Evolutionary conservation across 768 basidiomycete species (phyloP), one percentile per base, ranked within the genome.

Genomic region (Chalciporus pseudorubinellus): DNA sequence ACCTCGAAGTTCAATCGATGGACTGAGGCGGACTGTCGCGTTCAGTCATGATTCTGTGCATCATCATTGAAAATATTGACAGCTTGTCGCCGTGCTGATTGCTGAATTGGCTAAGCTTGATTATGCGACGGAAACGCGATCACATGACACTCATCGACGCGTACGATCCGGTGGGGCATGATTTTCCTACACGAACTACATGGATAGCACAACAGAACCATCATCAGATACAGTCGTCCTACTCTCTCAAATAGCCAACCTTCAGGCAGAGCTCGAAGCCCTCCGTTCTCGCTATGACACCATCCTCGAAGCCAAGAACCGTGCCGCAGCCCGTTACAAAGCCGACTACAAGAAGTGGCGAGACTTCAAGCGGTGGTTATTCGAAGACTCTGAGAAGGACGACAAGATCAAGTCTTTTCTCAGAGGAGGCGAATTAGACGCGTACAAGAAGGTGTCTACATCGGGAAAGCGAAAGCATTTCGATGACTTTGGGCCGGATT

Each of bases 291-390:
- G 72, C 12, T 82, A 79, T 50, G 77, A 81, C 36, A 70, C 69
- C 1, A 68, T 87, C 1, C 53, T 66, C 6, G 67, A 70, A 34
- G 68, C 72, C 24, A 76, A 77, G 48, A 71, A 74, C 45, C 73
- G 77, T 1, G 76, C 76, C 12, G 73, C 73, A 11, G 70, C 64
- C 19, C 75, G 74, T 18, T 81, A 81, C 64, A 74, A 77, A 52
- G 51, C 55, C 18, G 79, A 86, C 61, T 82, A 76, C 65, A 75
- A 75, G 62, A 77, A 73, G 51, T 85, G 81, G 80, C 66, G 66
- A 39, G 60, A 58, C 14, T 72, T 79, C 57, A 75, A 75, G 45
- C 54, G 64, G 24, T 81, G 74, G 76, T 56, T 79, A 5, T 71
- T 71, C 42, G 59, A 55, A 28, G 69, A 77, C 34, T 58, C 71